Base-by-base conservation (phyloP, 179 eudicot genomes). In the Spergularia azorica region DNA sequence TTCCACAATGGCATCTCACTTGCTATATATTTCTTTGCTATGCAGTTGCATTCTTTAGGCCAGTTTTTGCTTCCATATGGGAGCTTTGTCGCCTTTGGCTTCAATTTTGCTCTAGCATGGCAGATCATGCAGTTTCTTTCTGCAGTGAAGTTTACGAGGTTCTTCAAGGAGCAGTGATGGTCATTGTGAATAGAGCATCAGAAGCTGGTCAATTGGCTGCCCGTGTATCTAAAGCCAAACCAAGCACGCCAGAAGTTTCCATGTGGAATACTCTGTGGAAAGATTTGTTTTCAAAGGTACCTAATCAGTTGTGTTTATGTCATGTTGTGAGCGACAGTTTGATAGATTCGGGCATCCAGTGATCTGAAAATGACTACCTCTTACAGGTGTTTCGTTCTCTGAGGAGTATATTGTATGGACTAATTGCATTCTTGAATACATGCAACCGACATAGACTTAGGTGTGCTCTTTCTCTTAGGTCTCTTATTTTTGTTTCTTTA, bases 401-500 rank as follows among this genome's bases (percentile, higher is more conserved):
- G 32, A 85, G 90, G 72, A 90, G 93, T 74, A 85, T 94, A 79
- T 73, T 89, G n/a, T 76, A 89, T 76, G 98, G 97, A 39, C 82
- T 92, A 73, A 86, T 87, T 48, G 92, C 95, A 26, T 91, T 91
- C 76, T 86, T 91, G 71, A 75, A 88, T 74, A 84, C 97, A 65
- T 94, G 96, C 88, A 93, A 90, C 72, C 89, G 96, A 72, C 98
- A 94, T 83, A 89, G 96, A 55, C 88, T 89, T 26, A 94, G 98
- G 97, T 90, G 73, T 50, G 41, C 52, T 54, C 18, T 13, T 67
- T 26, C 60, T 63, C 60, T 2, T 60, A 32, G 26, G 9, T 79
- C 77, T 36, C 16, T 17, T 32, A 52, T 5, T 20, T 54, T 52
- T 12, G 20, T 50, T 41, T 36, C 57, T 2, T 1, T 21, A 6